A percentile compares a stretch with the other conserved stretches of the same genome.
phyloP scores from a whole-genome alignment of 2,329 filamentous ascomycete species.

The Penicillium oxalicum region DNA sequence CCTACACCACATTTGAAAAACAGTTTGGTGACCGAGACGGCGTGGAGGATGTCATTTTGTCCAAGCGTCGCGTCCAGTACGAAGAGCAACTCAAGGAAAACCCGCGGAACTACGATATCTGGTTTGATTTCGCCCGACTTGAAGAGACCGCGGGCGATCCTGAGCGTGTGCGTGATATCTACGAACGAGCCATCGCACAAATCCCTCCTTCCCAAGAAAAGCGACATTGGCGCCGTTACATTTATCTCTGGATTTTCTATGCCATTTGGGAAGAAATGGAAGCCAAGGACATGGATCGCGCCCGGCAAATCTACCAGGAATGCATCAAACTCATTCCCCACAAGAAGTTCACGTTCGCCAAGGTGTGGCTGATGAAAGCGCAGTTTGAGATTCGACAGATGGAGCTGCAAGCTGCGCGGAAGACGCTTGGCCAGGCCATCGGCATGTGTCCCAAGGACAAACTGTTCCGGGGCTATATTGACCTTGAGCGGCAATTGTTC shows the following conservation, averaged over 20 bases:
- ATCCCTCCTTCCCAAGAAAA: constrained; percentile 94
- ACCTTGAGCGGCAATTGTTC: constrained; percentile 86
- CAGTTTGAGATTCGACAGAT: constrained; percentile 89
- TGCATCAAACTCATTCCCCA: constrained; percentile 85
- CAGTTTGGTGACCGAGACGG: constrained; percentile 91
- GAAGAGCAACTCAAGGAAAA: constrained; percentile 93
- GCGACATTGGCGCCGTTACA: constrained; percentile 92
- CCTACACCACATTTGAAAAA: constrained; percentile 97
- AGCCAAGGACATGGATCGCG: constrained; percentile 68
- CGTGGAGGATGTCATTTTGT: constrained; percentile 91
- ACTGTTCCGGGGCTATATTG: constrained; percentile 87
- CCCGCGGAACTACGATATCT: constrained; percentile 91
- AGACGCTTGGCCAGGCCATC: constrained; percentile 81
- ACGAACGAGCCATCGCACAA: constrained; percentile 92
- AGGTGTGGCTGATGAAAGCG: constrained; percentile 89
- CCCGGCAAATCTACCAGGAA: constrained; percentile 84
- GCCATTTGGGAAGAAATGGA: constrained; percentile 91
- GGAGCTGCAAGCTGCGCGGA: constrained; percentile 72
- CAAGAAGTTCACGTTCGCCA: constrained; percentile 95
- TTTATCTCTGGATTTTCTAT: constrained; percentile 97
- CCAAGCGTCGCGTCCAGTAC: constrained; percentile 86
- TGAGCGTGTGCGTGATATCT: constrained; percentile 82
- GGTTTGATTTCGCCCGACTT: constrained; percentile 90
- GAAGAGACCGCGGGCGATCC: constrained; percentile 80
- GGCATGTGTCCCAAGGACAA: constrained; percentile 96